Conservation (phyloP, 1,284 basidiomycete genomes). For the Jaminaea rosea region DNA sequence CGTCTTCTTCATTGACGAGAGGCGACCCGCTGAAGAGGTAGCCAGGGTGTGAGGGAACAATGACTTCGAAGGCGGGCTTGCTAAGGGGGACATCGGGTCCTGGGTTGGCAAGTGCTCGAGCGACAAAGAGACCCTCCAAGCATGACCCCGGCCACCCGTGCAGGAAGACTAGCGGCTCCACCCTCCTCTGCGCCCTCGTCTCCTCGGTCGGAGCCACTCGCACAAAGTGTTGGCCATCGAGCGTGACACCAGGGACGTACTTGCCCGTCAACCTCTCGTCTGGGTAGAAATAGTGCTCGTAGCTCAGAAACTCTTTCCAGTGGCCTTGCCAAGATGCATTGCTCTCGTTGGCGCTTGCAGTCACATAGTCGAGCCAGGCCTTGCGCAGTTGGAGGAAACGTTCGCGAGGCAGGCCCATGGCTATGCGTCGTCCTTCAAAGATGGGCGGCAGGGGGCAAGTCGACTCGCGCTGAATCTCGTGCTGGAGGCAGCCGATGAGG, state of each 20-base stretch:
- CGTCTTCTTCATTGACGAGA: background rate
- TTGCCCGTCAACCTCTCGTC: background rate
- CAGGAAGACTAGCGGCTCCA: constrained; percentile 44
- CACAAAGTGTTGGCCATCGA: background rate
- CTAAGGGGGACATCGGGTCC: constrained; percentile 10
- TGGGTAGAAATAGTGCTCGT: background rate
- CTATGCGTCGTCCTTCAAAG: background rate
- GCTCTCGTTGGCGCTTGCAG: background rate
- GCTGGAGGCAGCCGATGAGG: background rate
- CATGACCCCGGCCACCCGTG: constrained; percentile 45
- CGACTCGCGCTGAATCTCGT: background rate
- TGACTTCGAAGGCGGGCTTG: constrained; percentile 35
- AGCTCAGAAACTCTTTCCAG: background rate
- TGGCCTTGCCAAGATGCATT: background rate
- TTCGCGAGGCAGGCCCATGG: background rate
- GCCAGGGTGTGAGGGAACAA: constrained; percentile 43
- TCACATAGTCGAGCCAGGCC: background rate
- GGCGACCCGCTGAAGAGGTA: constrained; percentile 25
- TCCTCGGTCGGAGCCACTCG: constrained; percentile 3
- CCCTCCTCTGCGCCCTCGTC: constrained; percentile 12
- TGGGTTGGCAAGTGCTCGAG: constrained; percentile 39
- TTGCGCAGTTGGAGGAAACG: background rate
- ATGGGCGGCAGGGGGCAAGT: background rate
- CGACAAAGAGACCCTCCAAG: constrained; percentile 38
- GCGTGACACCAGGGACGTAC: background rate